These are phyloP conservation scores for Gonapodya prolifera DNA, from an alignment of 192 early-diverging fungal species.

Conservation along the genomic window DNA sequence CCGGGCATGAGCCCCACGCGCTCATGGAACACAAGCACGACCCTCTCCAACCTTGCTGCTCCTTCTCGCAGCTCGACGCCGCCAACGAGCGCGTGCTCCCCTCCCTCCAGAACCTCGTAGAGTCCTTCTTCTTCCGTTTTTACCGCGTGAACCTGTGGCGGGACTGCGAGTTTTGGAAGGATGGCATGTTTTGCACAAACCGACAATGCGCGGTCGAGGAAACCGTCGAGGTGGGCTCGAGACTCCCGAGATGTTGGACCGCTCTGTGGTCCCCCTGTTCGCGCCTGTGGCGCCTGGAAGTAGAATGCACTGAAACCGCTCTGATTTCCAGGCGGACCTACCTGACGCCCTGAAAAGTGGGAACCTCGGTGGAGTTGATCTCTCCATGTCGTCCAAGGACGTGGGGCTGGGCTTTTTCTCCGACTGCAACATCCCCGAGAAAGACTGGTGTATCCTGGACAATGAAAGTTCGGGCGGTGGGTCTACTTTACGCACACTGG, in stretches of 20 bases:
- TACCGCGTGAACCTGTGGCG: conserved; percentile 82
- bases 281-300: conserved; percentile 7
- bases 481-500: conserved; percentile 1
- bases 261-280: conserved; percentile 9
- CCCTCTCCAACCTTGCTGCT: conserved; percentile 37
- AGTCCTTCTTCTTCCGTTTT: conserved; percentile 80
- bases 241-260: not conserved
- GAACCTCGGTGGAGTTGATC: conserved; percentile 59
- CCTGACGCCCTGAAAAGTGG: conserved; percentile 36
- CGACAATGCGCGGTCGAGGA: conserved; percentile 73
- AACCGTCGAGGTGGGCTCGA: conserved; percentile 49
- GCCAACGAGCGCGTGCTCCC: conserved; percentile 60
- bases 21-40: not conserved
- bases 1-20: not conserved
- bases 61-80: conserved; percentile 58
- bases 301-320: conserved; percentile 24
- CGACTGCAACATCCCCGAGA: conserved; percentile 5
- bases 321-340: conserved; percentile 18
- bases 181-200: conserved; percentile 67
- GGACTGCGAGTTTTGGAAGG: conserved; percentile 83
- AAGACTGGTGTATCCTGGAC: conserved; percentile 82
- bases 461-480: conserved; percentile 43
- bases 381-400: conserved; percentile 29
- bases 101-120: conserved; percentile 60
- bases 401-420: not conserved